These are phyloP conservation scores for Leptomonas seymouri DNA, from an alignment of 208 protist species.

Conservation along the genomic window DNA sequence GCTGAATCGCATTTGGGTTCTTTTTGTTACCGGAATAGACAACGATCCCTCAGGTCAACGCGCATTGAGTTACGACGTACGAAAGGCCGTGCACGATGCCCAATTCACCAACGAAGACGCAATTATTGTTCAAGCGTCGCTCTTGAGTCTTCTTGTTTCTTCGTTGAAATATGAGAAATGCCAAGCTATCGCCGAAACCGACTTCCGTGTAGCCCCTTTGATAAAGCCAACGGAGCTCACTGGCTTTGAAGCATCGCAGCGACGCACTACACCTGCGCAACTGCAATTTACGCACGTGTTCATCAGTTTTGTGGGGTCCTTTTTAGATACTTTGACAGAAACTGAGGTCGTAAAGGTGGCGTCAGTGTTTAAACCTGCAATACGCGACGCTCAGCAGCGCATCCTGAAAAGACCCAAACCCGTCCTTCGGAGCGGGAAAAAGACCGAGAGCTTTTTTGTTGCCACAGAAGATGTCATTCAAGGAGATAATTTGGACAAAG, in stretches of 20 bases:
- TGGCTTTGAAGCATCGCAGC: conserved; percentile 18
- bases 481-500: conserved; percentile 78
- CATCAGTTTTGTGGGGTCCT: conserved; percentile 47
- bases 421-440: conserved; percentile 20
- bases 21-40: conserved; percentile 64
- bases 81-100: conserved; percentile 55
- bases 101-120: conserved; percentile 54
- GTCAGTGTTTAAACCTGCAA: conserved; percentile 62
- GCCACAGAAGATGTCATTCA: conserved; percentile 61
- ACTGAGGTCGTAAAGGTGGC: conserved; percentile 48
- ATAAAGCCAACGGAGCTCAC: conserved; percentile 7
- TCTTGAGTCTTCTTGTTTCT: conserved; percentile 59
- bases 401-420: conserved; percentile 44
- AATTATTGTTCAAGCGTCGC: conserved; percentile 50
- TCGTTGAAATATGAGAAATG: conserved; percentile 61
- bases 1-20: conserved; percentile 68
- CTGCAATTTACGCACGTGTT: conserved; percentile 54
- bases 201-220: conserved; percentile 26
- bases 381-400: conserved; percentile 63
- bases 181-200: conserved; percentile 43
- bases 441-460: conserved; percentile 8
- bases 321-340: conserved; percentile 79
- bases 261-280: conserved; percentile 31
- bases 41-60: conserved; percentile 48
- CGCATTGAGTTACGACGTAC: conserved; percentile 67